Evolutionary conservation across 306 rosid genomes (phyloP), one percentile per base, ranked within the genome.

Genomic region (Trifolium subterraneum): DNA sequence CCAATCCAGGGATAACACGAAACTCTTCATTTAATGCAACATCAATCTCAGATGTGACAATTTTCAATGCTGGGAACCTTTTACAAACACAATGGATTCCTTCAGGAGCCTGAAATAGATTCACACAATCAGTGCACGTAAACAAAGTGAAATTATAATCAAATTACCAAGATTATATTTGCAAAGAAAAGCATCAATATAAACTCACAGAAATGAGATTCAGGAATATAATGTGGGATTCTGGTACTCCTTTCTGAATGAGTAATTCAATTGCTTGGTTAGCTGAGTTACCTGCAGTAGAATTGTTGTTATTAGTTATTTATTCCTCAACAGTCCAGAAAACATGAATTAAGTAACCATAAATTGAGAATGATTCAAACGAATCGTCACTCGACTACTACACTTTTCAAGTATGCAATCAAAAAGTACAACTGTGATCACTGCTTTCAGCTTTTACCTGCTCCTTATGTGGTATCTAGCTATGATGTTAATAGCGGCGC

Each of bases 11-110:
- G 76, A 94, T 88, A 72, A 94, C 98, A 31, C 95, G 98, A 27
- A 74, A 91, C 76, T 87, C 97, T 12, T 90, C 91, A 10, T 94
- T 92, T 76, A 94, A 59, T 4, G 88, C 84, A 61, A 59, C 92
- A 74, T 94, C 98, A 55, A 94, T 94, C 93, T 94, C 97, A 16
- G 98, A 94, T 62, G 98, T 91, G 39, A 94, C 98, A 19, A 94
- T 94, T 83, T 94, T 91, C 79, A 94, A 84, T 22, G 92, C 75
- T 35, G 97, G 98, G 68, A 89, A 91, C 82, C 93, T 88, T 73
- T 88, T 87, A 83, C 82, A 77, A 45, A 92, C 97, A 55, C 99
- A 94, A 39, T 94, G 96, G 74, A 94, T 94, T 68, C 98, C 98
- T 83, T 94, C 98, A 1, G 98, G 98, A 56, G 98, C 98, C 97